These are phyloP conservation scores for Gleditsia sinensis DNA, from an alignment of 306 rosid species.

Conservation along the genomic window DNA sequence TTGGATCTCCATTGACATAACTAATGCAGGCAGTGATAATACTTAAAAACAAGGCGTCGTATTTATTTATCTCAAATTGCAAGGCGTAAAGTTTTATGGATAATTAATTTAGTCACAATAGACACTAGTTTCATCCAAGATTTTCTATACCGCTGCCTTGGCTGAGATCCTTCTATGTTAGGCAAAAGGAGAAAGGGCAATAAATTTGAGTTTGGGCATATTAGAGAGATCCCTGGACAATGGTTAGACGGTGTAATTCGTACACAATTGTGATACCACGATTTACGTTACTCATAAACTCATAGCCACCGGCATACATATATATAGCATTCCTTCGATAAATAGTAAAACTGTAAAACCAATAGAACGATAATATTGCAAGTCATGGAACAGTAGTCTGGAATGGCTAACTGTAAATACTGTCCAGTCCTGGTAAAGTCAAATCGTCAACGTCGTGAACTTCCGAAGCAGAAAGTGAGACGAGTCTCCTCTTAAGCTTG, in stretches of 20 bases:
- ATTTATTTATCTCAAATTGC: too few species aligned
- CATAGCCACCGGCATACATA: neutral
- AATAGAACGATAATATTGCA: neutral
- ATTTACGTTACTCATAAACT: slow-evolving; percentile 5
- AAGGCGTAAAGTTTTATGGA: too few species aligned
- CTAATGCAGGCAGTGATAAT: neutral
- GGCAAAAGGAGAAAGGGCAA: too few species aligned
- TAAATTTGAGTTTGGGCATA: too few species aligned
- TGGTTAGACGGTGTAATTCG: too few species aligned
- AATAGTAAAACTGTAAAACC: slow-evolving; percentile 3
- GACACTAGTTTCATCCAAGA: too few species aligned
- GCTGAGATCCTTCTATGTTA: neutral
- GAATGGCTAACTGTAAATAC: slow-evolving; percentile 21
- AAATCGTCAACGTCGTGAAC: slow-evolving; percentile 14
- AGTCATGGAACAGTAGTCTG: neutral
- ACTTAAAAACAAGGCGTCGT: too few species aligned
- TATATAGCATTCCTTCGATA: slow-evolving; percentile 20
- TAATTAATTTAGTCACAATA: too few species aligned
- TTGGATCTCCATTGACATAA: neutral
- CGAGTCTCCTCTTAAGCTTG: slow-evolving; percentile 41
- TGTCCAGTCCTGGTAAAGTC: slow-evolving; percentile 17
- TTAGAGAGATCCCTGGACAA: too few species aligned
- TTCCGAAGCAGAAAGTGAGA: slow-evolving; percentile 40
- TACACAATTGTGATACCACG: neutral
- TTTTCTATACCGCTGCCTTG: neutral